Conservation (phyloP, 1,284 basidiomycete species). For the Papiliotrema terrestris region DNA sequence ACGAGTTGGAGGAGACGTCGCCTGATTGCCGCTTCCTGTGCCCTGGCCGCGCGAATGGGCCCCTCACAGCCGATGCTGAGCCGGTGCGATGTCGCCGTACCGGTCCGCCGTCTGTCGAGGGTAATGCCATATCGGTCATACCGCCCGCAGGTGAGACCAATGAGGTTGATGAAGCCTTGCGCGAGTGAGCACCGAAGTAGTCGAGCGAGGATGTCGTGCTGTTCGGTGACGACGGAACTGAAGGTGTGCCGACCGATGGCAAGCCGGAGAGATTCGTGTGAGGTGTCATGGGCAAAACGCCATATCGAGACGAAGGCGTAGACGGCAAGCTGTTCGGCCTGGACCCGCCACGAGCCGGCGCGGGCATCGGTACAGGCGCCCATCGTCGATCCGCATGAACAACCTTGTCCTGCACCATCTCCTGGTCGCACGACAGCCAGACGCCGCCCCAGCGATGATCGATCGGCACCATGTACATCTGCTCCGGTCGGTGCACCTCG, state of each 20-base stretch:
- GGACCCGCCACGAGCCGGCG: slow-evolving; percentile 10
- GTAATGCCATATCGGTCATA: slow-evolving; percentile 23
- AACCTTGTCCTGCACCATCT: slow-evolving; percentile 30
- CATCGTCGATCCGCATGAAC: slow-evolving; percentile 32
- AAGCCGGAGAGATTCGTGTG: slow-evolving; percentile 27
- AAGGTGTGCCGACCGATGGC: slow-evolving; percentile 15
- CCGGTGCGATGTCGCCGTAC: slow-evolving; percentile 37
- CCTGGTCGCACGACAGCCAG: slow-evolving; percentile 44
- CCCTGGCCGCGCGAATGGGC: slow-evolving; percentile 29
- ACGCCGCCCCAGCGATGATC: slow-evolving; percentile 30
- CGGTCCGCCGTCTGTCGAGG: slow-evolving; percentile 40
- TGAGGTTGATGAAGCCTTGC: slow-evolving; percentile 38
- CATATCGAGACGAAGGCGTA: slow-evolving; percentile 37
- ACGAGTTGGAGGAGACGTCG: slow-evolving; percentile 12
- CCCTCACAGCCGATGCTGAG: slow-evolving; percentile 20
- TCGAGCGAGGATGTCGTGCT: slow-evolving; percentile 31
- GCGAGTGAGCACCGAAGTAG: slow-evolving; percentile 40
- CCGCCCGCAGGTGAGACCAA: slow-evolving; percentile 30
- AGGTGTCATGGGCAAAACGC: slow-evolving; percentile 48
- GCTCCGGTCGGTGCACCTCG: slow-evolving; percentile 68
- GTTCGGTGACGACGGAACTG: slow-evolving; percentile 39
- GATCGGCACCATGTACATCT: slow-evolving; percentile 9
- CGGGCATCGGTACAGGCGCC: slow-evolving; percentile 17
- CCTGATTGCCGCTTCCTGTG: slow-evolving; percentile 35
- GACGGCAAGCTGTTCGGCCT: slow-evolving; percentile 33